A percentile compares a stretch with the other conserved stretches of the same genome.
Conservation (phyloP, 1,284 basidiomycete species). For the Apiotrichum mycotoxinovorans region DNA sequence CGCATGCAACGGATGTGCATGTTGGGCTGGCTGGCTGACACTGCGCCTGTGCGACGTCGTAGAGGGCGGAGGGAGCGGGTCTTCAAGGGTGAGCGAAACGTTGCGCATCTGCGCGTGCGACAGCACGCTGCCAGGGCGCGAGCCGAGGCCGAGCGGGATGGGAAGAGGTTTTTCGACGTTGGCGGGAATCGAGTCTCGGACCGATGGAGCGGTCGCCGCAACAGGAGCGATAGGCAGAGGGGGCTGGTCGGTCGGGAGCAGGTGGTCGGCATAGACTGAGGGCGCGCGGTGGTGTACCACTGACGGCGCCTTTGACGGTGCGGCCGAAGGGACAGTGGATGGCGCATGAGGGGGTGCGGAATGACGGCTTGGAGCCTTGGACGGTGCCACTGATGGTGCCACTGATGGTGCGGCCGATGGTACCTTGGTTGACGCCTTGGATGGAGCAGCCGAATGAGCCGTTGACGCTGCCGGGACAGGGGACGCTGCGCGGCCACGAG, state of each 20-base stretch:
- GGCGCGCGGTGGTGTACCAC: background rate
- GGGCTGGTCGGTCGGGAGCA: background rate
- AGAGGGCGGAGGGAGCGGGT: background rate
- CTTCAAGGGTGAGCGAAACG: background rate
- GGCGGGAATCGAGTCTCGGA: background rate
- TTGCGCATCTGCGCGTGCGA: background rate
- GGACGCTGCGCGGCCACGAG: no score
- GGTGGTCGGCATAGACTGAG: background rate
- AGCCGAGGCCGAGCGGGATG: constrained; percentile 5
- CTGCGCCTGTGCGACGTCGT: background rate
- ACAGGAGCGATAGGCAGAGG: background rate
- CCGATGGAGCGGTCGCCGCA: background rate
- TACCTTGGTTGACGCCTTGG: background rate
- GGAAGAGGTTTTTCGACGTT: constrained; percentile 29
- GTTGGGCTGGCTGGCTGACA: background rate
- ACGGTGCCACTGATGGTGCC: background rate
- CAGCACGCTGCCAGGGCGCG: background rate
- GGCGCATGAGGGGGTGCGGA: no score
- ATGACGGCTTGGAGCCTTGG: background rate
- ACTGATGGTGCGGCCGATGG: background rate
- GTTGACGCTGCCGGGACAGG: no score
- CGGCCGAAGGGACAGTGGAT: background rate
- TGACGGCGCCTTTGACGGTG: background rate
- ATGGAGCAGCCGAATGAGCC: no score
- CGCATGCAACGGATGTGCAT: background rate